Conservation (phyloP, 495 filamentous ascomycete genomes). For the Aspergillus panamensis region DNA sequence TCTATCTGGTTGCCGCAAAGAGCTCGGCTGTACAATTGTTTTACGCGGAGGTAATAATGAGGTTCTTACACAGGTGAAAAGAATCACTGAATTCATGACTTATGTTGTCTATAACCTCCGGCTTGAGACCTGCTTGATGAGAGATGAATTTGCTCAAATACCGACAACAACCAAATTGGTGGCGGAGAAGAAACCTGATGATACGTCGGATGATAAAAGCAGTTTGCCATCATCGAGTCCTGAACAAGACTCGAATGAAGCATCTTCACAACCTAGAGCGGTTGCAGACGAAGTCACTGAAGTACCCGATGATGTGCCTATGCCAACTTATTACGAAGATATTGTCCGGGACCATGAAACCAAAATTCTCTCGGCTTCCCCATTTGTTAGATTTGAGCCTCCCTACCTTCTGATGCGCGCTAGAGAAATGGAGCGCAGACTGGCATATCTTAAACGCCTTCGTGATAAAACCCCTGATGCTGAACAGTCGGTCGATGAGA, state of each 20-base stretch:
- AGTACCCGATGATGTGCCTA: constrained; percentile 79
- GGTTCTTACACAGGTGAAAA: constrained; percentile 74
- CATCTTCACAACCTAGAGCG: constrained; percentile 16
- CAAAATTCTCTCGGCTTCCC: constrained; percentile 90
- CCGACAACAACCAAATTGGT: constrained; percentile 57
- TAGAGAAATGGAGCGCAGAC: constrained; percentile 79
- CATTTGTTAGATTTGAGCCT: constrained; percentile 91
- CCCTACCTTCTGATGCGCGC: constrained; percentile 90
- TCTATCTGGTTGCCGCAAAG: constrained; percentile 85
- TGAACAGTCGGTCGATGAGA: constrained; percentile 54
- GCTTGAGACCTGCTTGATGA: constrained; percentile 92
- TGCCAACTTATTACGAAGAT: constrained; percentile 89
- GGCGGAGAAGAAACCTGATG: constrained; percentile 12
- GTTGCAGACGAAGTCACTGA: constrained; percentile 46
- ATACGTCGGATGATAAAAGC: constrained; percentile 1
- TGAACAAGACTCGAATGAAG: constrained; percentile 19
- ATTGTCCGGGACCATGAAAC: constrained; percentile 91
- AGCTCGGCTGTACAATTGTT: constrained; percentile 94
- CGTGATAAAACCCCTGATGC: constrained; percentile 68
- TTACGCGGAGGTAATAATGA: constrained; percentile 75
- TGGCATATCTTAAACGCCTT: constrained; percentile 74
- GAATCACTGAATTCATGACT: constrained; percentile 96
- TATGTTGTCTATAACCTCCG: constrained; percentile 98
- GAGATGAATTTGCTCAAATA: constrained; percentile 89
- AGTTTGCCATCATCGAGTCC: constrained; percentile 4